phyloP scores from a whole-genome alignment of 139 green algal species.

The Chlorella sp. region DNA sequence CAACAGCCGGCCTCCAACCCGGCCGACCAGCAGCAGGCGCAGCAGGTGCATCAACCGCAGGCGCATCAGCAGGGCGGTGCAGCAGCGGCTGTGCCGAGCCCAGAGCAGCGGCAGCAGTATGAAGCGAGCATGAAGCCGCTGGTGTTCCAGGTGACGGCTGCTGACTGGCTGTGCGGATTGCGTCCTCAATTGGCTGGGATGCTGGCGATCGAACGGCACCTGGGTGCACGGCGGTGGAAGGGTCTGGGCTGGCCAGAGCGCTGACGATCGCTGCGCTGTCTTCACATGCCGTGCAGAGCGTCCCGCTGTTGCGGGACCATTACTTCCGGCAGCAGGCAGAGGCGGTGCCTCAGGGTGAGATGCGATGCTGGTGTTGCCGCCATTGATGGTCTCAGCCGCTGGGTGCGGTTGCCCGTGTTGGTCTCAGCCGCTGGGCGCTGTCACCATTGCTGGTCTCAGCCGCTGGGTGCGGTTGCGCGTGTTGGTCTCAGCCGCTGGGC shows the following conservation, averaged over 20 bases:
- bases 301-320: slow-evolving; percentile 7
- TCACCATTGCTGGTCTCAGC: too few species aligned
- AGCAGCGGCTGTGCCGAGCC: too few species aligned
- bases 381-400: too few species aligned
- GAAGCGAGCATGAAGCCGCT: slow-evolving; percentile 12
- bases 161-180: neutral
- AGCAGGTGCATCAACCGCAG: neutral
- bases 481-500: too few species aligned
- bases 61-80: neutral
- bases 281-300: neutral
- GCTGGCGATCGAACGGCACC: neutral
- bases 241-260: too few species aligned
- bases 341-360: too few species aligned
- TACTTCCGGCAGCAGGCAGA: slow-evolving; percentile 11
- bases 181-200: neutral
- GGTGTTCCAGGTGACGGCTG: slow-evolving; percentile 15
- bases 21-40: neutral
- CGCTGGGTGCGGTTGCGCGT: too few species aligned
- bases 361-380: too few species aligned
- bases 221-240: too few species aligned
- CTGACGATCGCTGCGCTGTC: too few species aligned
- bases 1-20: neutral
- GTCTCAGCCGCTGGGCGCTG: too few species aligned
- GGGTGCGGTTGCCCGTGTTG: too few species aligned
- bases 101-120: slow-evolving; percentile 20